Evolutionary conservation across 768 basidiomycete genomes (phyloP), one percentile per base, ranked within the genome.

Genomic region (Mycena belliarum): DNA sequence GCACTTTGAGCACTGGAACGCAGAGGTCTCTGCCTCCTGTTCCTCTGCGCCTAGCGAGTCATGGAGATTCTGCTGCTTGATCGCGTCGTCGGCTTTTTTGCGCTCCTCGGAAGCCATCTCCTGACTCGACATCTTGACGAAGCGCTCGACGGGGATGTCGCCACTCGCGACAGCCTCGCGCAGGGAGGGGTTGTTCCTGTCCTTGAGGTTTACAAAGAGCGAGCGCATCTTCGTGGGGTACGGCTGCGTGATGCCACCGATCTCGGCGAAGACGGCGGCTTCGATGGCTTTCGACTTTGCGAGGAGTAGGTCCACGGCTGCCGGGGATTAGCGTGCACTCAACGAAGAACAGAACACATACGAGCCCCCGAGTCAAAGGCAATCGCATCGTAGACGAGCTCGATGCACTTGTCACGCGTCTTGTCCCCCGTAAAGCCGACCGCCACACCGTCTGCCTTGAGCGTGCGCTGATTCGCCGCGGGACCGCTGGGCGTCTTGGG

Each of bases 31-130:
- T 15, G 95, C 94, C 72, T 95, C 85, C 62, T 86, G 87, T 65
- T 95, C 89, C 3, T 82, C 90, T 0, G 96, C 96, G 2, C 91
- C 92, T 1, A 97, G 85, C 1, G 95, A 89, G 32, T 95, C 90
- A 79, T 92, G 90, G 46, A 99, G 74, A 68, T 98, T 98, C 50
- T 91, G 86, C 66, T 89, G 85, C 55, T 85, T 81, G 59, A 98
- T 89, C 68, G 86, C 88, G 57, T 82, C 82, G 65, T 95, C 89
- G 10, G 89, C 88, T 2, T 89, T 86, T 66, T 92, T 90, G 29
- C 93, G 82, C 63, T 95, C 93, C 68, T 93, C 93, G 0, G 93
- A 92, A n/a, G 96, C 95, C 92, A 99, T 94, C 66, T 98, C 95
- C 93, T 96, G 82, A 68, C 88, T 93, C 1, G 82, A 78, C 94